Conservation (phyloP, 495 filamentous ascomycete species). For the Lophiostoma macrostomum region DNA sequence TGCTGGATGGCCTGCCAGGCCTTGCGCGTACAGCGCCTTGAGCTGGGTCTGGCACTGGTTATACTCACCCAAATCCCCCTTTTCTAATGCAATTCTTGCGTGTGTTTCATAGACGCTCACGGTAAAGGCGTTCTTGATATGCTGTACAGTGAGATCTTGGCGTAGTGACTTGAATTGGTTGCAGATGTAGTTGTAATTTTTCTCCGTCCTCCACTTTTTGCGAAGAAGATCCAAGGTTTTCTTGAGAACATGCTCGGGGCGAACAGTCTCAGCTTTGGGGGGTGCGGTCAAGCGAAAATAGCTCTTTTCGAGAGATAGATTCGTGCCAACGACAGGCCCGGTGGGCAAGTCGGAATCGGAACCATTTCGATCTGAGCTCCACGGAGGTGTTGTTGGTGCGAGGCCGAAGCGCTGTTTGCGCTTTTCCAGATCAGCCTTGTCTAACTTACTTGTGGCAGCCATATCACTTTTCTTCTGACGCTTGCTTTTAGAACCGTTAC, state of each 20-base stretch:
- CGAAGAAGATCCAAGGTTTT: constrained; percentile 85
- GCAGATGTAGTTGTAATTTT: constrained; percentile 95
- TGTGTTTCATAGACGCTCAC: constrained; percentile 96
- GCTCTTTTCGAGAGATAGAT: constrained; percentile 81
- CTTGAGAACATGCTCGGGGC: constrained; percentile 74
- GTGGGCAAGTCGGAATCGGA: constrained; percentile 59
- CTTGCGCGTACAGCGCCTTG: constrained; percentile 79
- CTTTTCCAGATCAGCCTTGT: constrained; percentile 78
- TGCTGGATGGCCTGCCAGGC: constrained; percentile 81
- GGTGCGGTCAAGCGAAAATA: constrained; percentile 91
- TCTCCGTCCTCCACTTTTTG: constrained; percentile 89
- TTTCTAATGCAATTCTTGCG: constrained; percentile 95
- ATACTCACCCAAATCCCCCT: constrained; percentile 99
- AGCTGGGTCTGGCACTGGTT: constrained; percentile 99
- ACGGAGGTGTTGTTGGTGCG: constrained; percentile 11
- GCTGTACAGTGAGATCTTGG: constrained; percentile 97
- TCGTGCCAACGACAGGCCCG: constrained; percentile 84
- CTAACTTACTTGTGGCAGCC: constrained; percentile 68
- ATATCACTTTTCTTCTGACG: constrained; percentile 49
- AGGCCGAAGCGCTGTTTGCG: constrained; percentile 80
- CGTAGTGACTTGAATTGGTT: constrained; percentile 99
- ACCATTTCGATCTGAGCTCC: constrained; percentile 35
- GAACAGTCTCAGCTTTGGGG: constrained; percentile 80
- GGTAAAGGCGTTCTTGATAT: constrained; percentile 92
- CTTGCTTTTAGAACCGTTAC: constrained; percentile 52